Base-by-base conservation (phyloP, 2,329 filamentous ascomycete genomes). In the Gnomoniopsis sp. region DNA sequence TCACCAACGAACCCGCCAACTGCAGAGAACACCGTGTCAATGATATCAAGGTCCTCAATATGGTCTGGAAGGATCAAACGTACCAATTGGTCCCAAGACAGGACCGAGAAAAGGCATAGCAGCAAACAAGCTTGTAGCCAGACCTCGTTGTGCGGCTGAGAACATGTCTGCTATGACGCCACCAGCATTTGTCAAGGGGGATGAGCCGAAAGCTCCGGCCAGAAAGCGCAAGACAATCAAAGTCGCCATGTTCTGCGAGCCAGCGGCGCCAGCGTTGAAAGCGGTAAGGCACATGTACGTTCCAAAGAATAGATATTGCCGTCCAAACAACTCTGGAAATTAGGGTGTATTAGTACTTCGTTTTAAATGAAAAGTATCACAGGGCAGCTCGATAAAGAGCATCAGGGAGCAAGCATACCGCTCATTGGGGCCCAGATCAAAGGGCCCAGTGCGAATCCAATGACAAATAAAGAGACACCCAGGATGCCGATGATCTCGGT, bases 141-240 rank as follows among this genome's bases (percentile, higher is more conserved):
- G 70, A 49, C 84, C 85, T 62, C 85, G 75, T 62, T 86, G 72
- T 0, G 74, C 70, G 3, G 80, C 78, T 8, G 74, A 67, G 66
- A 86, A 88, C 72, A 88, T 81, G 67, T 88, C 86, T 44, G 85
- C 85, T 64, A 88, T 82, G 26, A 85, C 79, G 64, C 84, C 86
- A 3, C 84, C 84, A 1, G 82, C 79, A 64, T 87, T 87, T 8
- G 84, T 86, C 60, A 88, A 71, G 1, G 85, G 82, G 0, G 84
- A 84, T 0, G 83, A 83, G 4, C 84, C 86, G 65, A 87, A 87
- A 8, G 81, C 72, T 43, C 86, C 85, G 22, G 83, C 82, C 54
- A 90, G 81, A 72, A 90, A 90, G n/a, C 88, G 82, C 43, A 89
- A 75, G n/a, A 88, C 78, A 34, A 90, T 72, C 2, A 91, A 74